Conservation (phyloP, 805 yeast species). For the Metschnikowia orientalis region DNA sequence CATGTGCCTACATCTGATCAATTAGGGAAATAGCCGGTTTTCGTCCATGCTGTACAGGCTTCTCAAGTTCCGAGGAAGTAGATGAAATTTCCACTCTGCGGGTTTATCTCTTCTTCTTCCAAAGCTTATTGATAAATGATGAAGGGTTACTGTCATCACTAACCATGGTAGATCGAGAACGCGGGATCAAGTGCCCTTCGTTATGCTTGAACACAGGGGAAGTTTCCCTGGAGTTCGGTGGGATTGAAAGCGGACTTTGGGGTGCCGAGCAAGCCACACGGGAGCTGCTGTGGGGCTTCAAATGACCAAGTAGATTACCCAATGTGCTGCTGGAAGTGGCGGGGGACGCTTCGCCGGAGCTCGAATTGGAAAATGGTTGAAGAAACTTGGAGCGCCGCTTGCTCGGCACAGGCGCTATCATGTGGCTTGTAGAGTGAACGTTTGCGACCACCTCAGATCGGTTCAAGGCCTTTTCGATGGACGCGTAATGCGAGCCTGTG, state of each 20-base stretch:
- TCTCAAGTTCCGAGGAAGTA: too few species aligned
- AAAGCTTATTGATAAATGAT: conserved; percentile 18
- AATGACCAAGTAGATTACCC: conserved; percentile 6
- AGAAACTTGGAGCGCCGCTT: conserved; percentile 11
- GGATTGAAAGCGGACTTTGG: conserved; percentile 12
- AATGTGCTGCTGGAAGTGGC: conserved; percentile 6
- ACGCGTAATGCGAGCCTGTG: background rate
- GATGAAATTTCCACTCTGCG: background rate
- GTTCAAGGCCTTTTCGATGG: background rate
- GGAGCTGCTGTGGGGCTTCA: conserved; percentile 13
- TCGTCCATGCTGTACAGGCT: too few species aligned
- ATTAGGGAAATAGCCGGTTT: too few species aligned
- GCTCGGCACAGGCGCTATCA: conserved; percentile 13
- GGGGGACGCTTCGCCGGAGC: conserved; percentile 12
- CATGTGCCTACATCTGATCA: too few species aligned
- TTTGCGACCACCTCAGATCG: too few species aligned
- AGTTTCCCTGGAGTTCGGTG: conserved; percentile 5
- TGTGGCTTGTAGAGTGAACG: background rate
- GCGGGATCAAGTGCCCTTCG: conserved; percentile 6
- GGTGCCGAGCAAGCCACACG: conserved; percentile 13
- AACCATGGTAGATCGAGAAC: conserved; percentile 9
- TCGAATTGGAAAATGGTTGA: conserved; percentile 7
- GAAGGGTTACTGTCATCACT: conserved; percentile 10
- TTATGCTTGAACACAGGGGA: conserved; percentile 6
- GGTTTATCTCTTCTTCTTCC: conserved; percentile 19